Evolutionary conservation across 495 filamentous ascomycete genomes (phyloP).

Genomic region (Extremus antarcticus): DNA sequence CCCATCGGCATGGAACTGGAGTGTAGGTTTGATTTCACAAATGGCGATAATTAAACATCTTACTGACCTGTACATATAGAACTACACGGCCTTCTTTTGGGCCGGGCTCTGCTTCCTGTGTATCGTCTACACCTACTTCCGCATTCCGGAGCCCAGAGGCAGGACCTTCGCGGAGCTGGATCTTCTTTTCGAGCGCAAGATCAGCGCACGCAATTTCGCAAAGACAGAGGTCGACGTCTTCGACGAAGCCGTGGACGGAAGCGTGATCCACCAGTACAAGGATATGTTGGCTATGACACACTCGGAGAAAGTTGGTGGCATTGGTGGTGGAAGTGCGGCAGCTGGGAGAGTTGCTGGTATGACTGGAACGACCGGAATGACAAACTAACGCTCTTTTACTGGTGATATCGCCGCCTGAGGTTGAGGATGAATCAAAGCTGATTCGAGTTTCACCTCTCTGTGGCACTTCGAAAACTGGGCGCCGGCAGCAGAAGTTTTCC

Average conservation of each 20-base stretch:
- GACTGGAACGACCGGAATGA: too few species aligned
- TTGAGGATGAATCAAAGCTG: too few species aligned
- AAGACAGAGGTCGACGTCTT: slow-evolving; percentile 25
- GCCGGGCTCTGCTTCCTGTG: slow-evolving; percentile 40
- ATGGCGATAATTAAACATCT: background rate
- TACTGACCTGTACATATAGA: slow-evolving; percentile 12
- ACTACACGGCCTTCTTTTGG: slow-evolving; percentile 42
- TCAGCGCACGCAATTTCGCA: slow-evolving; percentile 28
- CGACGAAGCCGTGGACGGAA: slow-evolving; percentile 18
- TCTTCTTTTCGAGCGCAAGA: slow-evolving; percentile 26
- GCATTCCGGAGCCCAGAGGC: slow-evolving; percentile 28
- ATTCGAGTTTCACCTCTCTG: too few species aligned
- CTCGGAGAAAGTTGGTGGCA: background rate
- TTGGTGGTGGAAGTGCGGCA: too few species aligned
- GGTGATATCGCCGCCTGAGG: too few species aligned
- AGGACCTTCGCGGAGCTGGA: slow-evolving; percentile 29
- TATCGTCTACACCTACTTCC: slow-evolving; percentile 29
- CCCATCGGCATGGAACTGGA: slow-evolving; percentile 43
- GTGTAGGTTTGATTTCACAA: background rate
- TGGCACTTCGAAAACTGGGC: too few species aligned
- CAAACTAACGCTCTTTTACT: too few species aligned
- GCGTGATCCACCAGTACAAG: background rate
- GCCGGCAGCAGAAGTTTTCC: too few species aligned
- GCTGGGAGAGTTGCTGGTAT: too few species aligned
- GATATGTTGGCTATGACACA: background rate